These are phyloP conservation scores for Scenedesmus sp. DNA, from an alignment of 163 green algal species.

Conservation along the genomic window DNA sequence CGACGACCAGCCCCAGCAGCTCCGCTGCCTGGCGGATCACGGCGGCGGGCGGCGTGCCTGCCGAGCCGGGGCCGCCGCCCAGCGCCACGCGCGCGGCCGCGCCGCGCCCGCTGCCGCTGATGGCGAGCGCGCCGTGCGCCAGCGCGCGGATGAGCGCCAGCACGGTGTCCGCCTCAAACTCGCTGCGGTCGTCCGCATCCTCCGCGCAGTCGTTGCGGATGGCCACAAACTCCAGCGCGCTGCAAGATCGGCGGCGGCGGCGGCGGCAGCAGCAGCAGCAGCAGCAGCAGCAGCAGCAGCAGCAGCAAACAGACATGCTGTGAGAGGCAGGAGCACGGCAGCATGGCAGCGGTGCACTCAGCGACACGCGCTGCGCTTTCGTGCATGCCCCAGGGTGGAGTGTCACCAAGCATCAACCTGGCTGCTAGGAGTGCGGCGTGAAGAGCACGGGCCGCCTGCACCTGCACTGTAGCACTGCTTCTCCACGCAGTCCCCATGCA, in stretches of 20 bases:
- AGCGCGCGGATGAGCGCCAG: constrained; percentile 57
- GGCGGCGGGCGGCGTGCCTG: constrained; percentile 3
- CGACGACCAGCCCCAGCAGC: constrained; percentile 52
- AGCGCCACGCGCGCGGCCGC: constrained; percentile 5
- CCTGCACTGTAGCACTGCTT: too few relatives aligned
- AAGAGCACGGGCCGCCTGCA: too few relatives aligned
- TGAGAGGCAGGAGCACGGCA: background rate
- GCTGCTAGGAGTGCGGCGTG: too few relatives aligned
- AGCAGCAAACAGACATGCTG: background rate
- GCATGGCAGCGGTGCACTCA: too few relatives aligned
- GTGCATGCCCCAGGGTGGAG: too few relatives aligned
- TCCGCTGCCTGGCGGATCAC: constrained; percentile 50
- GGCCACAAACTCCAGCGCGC: constrained; percentile 57
- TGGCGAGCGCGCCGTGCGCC: constrained; percentile 23
- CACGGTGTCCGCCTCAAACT: constrained; percentile 60
- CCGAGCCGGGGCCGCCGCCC: background rate
- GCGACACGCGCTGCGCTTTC: too few relatives aligned
- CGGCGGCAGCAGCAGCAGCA: background rate
- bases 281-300: background rate
- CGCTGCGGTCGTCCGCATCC: constrained; percentile 45
- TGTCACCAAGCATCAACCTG: too few relatives aligned
- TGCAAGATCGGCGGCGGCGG: background rate
- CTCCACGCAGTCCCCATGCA: too few relatives aligned
- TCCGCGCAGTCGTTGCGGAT: constrained; percentile 55
- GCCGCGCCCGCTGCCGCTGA: constrained; percentile 6